Conservation (phyloP, 169 alveolate species). For the Cryptosporidium parvum region DNA sequence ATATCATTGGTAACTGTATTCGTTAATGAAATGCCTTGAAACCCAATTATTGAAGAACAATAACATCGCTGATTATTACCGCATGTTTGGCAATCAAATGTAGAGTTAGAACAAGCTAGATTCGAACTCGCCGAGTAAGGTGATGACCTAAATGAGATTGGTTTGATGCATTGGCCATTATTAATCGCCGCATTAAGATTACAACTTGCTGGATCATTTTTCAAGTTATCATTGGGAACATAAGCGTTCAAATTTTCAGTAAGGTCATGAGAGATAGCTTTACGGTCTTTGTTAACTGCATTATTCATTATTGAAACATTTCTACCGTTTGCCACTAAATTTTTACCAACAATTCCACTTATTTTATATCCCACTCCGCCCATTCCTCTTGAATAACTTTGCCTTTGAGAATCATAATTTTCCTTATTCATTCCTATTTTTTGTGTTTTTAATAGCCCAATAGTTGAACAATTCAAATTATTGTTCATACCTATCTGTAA, state of each 20-base stretch:
- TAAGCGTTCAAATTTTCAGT: not conserved
- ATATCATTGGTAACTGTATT: not conserved
- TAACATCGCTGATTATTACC: slow-evolving; percentile 28
- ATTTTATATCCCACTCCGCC: slow-evolving; percentile 19
- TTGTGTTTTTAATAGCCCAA: slow-evolving; percentile 21
- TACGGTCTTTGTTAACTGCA: slow-evolving; percentile 7
- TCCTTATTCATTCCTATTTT: slow-evolving; percentile 51
- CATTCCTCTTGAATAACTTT: slow-evolving; percentile 26
- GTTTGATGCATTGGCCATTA: slow-evolving; percentile 8
- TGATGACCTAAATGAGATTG: slow-evolving; percentile 32
- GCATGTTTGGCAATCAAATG: slow-evolving; percentile 34
- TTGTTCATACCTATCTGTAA: slow-evolving; percentile 21
- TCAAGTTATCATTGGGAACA: slow-evolving; percentile 5
- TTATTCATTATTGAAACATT: not conserved
- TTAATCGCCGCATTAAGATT: not conserved
- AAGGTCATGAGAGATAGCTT: slow-evolving; percentile 3
- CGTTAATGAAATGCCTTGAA: slow-evolving; percentile 1
- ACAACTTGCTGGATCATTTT: not conserved
- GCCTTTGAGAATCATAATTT: slow-evolving; percentile 64
- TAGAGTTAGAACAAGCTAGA: not conserved
- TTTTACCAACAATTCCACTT: slow-evolving; percentile 1
- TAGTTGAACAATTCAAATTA: slow-evolving; percentile 23
- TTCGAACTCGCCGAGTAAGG: slow-evolving; percentile 32
- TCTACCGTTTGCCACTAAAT: not conserved
- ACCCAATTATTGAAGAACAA: slow-evolving; percentile 26